phyloP scores from a whole-genome alignment of 176 grass and related monocot species.

The maize (Zea mays) region DNA sequence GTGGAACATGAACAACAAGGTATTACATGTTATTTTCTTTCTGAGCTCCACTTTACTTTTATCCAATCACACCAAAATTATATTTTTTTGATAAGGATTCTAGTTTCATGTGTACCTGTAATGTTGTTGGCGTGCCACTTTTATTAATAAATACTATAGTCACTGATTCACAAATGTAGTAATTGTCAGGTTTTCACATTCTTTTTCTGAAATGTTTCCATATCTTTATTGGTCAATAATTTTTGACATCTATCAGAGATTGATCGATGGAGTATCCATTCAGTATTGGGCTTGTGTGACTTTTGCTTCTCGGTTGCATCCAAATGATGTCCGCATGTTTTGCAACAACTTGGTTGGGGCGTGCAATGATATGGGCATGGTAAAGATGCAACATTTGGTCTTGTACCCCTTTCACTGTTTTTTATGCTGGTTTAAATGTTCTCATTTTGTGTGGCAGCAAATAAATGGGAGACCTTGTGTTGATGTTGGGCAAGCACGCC shows the following conservation, averaged over 20 bases:
- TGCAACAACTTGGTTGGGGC: conserved; percentile 32
- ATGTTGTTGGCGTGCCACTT: background rate
- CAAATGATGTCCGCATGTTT: conserved; percentile 40
- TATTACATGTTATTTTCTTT: conserved; percentile 27
- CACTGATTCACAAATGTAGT: background rate
- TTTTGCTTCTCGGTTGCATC: conserved; percentile 46
- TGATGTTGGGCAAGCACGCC: conserved; percentile 35
- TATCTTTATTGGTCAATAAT: background rate
- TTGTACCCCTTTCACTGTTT: background rate
- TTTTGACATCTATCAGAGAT: conserved; percentile 8
- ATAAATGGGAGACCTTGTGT: conserved; percentile 41
- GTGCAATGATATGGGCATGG: conserved; percentile 61
- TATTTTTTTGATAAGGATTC: background rate
- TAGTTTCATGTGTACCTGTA: background rate
- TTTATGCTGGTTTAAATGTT: background rate
- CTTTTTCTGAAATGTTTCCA: background rate
- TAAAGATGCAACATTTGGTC: background rate
- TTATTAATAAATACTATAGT: background rate
- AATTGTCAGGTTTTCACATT: background rate
- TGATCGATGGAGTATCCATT: conserved; percentile 52
- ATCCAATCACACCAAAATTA: background rate
- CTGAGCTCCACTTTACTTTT: background rate
- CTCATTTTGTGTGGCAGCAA: conserved; percentile 13
- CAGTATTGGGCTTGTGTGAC: conserved; percentile 54
- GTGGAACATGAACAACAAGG: conserved; percentile 94